Percentiles rank a stretch among this genome's conserved stretches.
These are phyloP conservation scores for Geranomyces variabilis DNA, from an alignment of 192 early-diverging fungal species.

Conservation along the genomic window DNA sequence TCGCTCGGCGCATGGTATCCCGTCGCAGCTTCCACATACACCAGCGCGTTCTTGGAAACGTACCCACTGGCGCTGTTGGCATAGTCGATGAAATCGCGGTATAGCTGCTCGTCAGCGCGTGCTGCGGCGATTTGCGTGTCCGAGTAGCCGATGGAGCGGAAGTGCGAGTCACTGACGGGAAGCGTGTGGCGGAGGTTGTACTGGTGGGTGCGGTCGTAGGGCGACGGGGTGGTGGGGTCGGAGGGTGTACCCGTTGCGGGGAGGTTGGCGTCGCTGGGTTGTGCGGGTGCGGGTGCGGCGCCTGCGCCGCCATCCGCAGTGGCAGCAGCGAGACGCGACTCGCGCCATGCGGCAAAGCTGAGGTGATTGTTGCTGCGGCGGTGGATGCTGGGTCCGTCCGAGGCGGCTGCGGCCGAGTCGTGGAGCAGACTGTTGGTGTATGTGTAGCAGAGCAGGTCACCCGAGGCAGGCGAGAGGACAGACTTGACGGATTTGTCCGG, in stretches of 20 bases:
- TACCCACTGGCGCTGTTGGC: conserved; percentile 27
- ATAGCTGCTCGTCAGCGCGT: conserved; percentile 13
- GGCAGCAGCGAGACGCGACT: not conserved
- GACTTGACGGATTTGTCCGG: conserved; percentile 26
- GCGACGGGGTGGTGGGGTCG: conserved; percentile 15
- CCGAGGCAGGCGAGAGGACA: conserved; percentile 14
- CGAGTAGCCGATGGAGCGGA: conserved; percentile 22
- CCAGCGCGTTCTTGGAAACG: conserved; percentile 16
- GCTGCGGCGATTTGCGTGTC: conserved; percentile 21
- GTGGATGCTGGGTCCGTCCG: not conserved
- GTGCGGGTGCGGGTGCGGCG: not conserved
- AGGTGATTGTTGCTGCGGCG: not conserved
- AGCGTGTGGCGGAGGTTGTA: conserved; percentile 25
- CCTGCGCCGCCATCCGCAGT: too few relatives aligned
- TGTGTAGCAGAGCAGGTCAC: conserved; percentile 25
- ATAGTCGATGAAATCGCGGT: conserved; percentile 26
- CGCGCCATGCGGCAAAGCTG: not conserved
- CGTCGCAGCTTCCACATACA: conserved; percentile 9
- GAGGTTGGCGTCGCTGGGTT: not conserved
- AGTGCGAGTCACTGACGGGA: conserved; percentile 17
- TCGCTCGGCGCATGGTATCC: conserved; percentile 5
- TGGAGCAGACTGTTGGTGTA: conserved; percentile 26
- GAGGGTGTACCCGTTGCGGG: not conserved
- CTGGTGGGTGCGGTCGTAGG: conserved; percentile 29
- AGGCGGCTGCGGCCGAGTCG: conserved; percentile 4